phyloP scores from a whole-genome alignment of 352 stramenopile species.

The Globisporangium carolinianum region DNA sequence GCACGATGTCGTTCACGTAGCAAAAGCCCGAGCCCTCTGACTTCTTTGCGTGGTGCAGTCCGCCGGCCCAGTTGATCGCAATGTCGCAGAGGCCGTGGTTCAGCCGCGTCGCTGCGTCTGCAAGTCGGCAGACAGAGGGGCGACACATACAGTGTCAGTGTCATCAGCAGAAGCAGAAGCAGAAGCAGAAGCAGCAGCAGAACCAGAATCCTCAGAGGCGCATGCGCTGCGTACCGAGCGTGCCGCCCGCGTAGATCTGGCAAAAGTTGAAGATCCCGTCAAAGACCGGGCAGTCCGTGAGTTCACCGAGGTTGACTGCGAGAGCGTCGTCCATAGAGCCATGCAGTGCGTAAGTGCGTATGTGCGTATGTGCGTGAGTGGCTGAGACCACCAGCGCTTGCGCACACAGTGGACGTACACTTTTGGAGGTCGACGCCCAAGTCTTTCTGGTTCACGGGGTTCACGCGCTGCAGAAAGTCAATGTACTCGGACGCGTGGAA shows the following conservation, averaged over 20 bases:
- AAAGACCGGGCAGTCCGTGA: constrained; percentile 98
- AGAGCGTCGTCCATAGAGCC: not conserved
- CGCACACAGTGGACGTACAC: constrained; percentile 28
- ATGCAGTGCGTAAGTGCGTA: too few relatives aligned
- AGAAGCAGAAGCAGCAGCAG: not conserved
- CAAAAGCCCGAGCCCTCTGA: constrained; percentile 98
- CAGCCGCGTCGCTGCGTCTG: constrained; percentile 95
- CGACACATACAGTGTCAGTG: not conserved
- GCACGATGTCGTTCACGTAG: constrained; percentile 99
- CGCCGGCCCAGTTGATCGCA: constrained; percentile 98
- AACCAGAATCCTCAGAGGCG: too few relatives aligned
- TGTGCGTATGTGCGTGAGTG: not conserved
- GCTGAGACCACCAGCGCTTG: not conserved
- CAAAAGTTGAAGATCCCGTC: constrained; percentile 99
- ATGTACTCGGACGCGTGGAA: constrained; percentile 99
- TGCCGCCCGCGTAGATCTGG: constrained; percentile 95
- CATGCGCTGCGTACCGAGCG: constrained; percentile 52
- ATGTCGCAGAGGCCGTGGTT: constrained; percentile 96
- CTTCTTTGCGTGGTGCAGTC: constrained; percentile 98
- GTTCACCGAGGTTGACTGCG: constrained; percentile 94
- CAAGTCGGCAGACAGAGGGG: not conserved
- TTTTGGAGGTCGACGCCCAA: constrained; percentile 62
- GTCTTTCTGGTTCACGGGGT: constrained; percentile 91
- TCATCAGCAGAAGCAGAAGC: not conserved
- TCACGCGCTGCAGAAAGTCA: constrained; percentile 95